phyloP scores from a whole-genome alignment of 2,329 filamentous ascomycete species.

The Clarireedia hainanense region DNA sequence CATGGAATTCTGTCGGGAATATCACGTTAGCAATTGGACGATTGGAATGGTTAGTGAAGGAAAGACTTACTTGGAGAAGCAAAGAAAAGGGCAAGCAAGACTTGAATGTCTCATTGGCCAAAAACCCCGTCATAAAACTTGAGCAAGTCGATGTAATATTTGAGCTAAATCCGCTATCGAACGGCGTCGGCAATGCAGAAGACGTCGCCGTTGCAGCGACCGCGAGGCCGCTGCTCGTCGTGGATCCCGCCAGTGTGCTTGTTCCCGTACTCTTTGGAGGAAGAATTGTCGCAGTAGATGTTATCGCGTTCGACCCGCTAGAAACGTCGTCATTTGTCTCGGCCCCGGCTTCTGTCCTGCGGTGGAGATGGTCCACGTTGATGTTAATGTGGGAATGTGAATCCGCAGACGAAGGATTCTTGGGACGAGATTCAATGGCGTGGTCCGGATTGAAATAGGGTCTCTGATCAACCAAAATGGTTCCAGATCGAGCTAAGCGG shows the following conservation, averaged over 20 bases:
- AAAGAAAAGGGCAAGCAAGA: conserved; percentile 77
- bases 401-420: not conserved
- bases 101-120: conserved; percentile 25
- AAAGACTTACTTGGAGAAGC: conserved; percentile 59
- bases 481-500: conserved; percentile 24
- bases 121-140: conserved; percentile 25
- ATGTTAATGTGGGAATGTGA: not conserved
- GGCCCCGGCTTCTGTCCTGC: not conserved
- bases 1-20: conserved; percentile 57
- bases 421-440: not conserved
- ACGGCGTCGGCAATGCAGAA: conserved; percentile 51
- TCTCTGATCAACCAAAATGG: conserved; percentile 26
- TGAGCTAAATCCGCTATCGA: conserved; percentile 55
- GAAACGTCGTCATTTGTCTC: not conserved
- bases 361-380: not conserved
- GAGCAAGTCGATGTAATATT: conserved; percentile 45
- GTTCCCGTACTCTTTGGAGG: not conserved
- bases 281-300: conserved; percentile 2
- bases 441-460: conserved; percentile 14
- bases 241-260: conserved; percentile 9
- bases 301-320: conserved; percentile 1
- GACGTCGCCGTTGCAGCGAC: conserved; percentile 17
- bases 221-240: conserved; percentile 14
- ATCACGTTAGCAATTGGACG: not conserved
- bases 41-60: not conserved